Evolutionary conservation across 129 eudicot species (phyloP), one percentile per base, ranked within the genome.

Genomic region (Escallonia rubra): DNA sequence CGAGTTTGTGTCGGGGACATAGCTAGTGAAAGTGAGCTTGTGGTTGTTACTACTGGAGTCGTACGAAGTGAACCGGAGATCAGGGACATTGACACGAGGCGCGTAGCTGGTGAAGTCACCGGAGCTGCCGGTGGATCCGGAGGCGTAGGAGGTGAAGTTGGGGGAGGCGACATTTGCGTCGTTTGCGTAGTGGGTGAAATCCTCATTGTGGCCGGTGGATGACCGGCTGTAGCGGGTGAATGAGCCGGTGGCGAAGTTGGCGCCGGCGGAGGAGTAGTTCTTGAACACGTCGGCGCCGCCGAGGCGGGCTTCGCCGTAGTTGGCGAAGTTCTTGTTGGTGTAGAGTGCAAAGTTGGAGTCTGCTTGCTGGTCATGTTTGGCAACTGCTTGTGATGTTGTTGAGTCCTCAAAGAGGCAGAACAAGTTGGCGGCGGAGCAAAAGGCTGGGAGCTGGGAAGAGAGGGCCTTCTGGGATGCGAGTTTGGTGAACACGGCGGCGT

Each of bases 401-500:
- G 65, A 63, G 15, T 58, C 7, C 12, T 63, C 75, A 10, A 71
- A 46, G 44, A 72, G 63, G 11, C 76, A 72, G 43, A 72, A 43
- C 13, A 72, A 55, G 51, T 72, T 81, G 0, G 95, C 99, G 16
- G 82, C 74, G 62, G 88, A 61, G 75, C 99, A 93, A 65, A 93
- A 93, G 11, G 85, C 65, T 38, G 78, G 81, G 43, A 89, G 93
- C 7, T 80, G 79, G 7, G 82, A 57, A 34, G 96, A 75, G 10
- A 94, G 80, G 4, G 97, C 64, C 80, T 74, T 83, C 14, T 73
- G 81, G 57, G 60, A 86, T 10, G 12, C 86, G 63, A 73, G 83
- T 40, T 69, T 67, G 14, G 83, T 48, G 47, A 74, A 79, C 0
- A 64, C 63, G 2, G 79, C 76, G 9, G 69, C 64, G 46, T 79